These are phyloP conservation scores for Fusarium buharicum DNA, from an alignment of 2,329 filamentous ascomycete species.

Conservation along the genomic window DNA sequence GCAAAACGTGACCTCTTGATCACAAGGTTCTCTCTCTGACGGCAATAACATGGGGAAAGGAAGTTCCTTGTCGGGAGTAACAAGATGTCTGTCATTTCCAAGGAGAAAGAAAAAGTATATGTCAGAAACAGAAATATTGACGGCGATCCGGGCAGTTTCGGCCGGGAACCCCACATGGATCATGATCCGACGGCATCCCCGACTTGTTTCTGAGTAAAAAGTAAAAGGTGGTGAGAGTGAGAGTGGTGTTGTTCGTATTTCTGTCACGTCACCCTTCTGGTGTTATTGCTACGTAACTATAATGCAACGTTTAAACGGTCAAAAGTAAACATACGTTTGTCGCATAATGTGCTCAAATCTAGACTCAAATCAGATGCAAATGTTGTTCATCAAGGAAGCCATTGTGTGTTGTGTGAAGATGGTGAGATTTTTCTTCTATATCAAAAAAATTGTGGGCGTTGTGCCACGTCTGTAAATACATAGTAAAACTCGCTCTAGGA, in stretches of 20 bases:
- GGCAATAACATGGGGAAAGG: constrained; percentile 21
- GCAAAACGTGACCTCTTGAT: constrained; percentile 4
- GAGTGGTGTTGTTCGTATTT: constrained; percentile 21
- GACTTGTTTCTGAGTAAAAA: not conserved
- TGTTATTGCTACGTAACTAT: constrained; percentile 5
- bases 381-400: not conserved
- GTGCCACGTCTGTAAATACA: constrained; percentile 27
- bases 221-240: constrained; percentile 5
- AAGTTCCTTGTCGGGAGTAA: not conserved
- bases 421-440: constrained; percentile 15
- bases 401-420: constrained; percentile 19
- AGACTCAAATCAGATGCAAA: constrained; percentile 5
- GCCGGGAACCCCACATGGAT: constrained; percentile 29
- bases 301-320: not conserved
- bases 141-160: constrained; percentile 13
- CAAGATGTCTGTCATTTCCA: not conserved
- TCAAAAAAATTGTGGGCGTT: constrained; percentile 6
- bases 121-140: not conserved
- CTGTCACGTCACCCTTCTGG: not conserved
- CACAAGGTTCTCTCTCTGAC: not conserved
- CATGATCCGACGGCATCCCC: constrained; percentile 26
- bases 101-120: too few species aligned
- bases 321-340: not conserved
- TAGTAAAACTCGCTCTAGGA: constrained; percentile 26
- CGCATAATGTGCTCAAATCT: not conserved